Base-by-base conservation (phyloP, 805 yeast genomes). In the Cyberlindnera suaveolens region DNA sequence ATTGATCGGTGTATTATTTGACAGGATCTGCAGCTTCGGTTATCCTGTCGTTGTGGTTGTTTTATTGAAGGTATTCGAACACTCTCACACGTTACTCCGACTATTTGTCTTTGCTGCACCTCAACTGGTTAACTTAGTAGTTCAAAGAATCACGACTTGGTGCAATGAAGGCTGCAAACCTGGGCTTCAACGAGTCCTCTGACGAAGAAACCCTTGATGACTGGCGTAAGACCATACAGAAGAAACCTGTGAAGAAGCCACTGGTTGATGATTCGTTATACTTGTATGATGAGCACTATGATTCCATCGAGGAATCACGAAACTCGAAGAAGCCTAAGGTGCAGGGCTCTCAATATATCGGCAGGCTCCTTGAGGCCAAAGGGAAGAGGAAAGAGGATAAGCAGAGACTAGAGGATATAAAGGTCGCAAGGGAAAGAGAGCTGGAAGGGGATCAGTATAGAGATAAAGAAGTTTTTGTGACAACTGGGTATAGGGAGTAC, bases 241-340 rank as follows among this genome's bases (percentile, higher is more conserved):
- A 44, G 31, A 38, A 29, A 15, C 19, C 34, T 7, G 16, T 13
- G 13, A 17, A n/a, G 26, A 36, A 29, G 23, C 38, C 34, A 9
- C 30, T 33, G 5, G 50, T 45, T 23, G 51, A 51, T 18, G 47
- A 47, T 7, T 44, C 62, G 4, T 45, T 57, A 3, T 71, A 65
- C 46, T 66, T 62, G 13, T 75, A 71, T 47, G 81, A 74, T 45
- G 78, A 70, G 38, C 70, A 68, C 1, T 71, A 68, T 43, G 80
- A 74, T 34, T 57, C 60, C 4, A 6, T n/a, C 31, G 50, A 42
- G 51, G 45, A 49, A 40, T 39, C 42, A n/a, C 41, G 47, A 41
- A 41, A 49, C 9, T 47, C 26, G n/a, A 47, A 42, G 38, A 44
- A 9, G 43, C 37, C 26, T 5, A 32, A 13, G 1, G 8, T 30